These are phyloP conservation scores for Abrus pulchellus DNA, from an alignment of 306 rosid genomes.

Conservation along the genomic window DNA sequence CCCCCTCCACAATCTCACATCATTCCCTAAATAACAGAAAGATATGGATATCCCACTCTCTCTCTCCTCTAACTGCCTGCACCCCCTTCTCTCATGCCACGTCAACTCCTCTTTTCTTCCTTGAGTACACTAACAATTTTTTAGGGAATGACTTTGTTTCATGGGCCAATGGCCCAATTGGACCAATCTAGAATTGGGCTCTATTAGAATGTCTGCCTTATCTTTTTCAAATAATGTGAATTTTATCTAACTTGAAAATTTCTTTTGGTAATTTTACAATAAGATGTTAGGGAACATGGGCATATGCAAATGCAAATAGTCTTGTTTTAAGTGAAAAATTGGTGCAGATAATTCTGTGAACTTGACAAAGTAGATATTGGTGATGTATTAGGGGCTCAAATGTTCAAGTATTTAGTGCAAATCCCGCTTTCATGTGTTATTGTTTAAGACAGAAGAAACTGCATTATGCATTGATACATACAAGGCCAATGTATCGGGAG, in stretches of 20 bases:
- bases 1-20: too few species aligned
- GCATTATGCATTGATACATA: background rate
- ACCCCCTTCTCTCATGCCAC: too few species aligned
- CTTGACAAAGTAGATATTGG: background rate
- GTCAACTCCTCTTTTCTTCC: too few species aligned
- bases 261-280: background rate
- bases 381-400: background rate
- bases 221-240: background rate
- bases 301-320: slow-evolving; percentile 18
- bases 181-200: too few species aligned
- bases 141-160: too few species aligned
- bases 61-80: too few species aligned
- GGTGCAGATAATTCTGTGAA: slow-evolving; percentile 11
- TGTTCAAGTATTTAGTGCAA: slow-evolving; percentile 1
- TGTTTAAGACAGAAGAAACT: slow-evolving; percentile 15
- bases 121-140: too few species aligned
- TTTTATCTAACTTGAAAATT: background rate
- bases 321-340: background rate
- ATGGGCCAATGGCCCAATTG: too few species aligned
- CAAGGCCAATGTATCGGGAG: slow-evolving; percentile 1
- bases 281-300: slow-evolving; percentile 6
- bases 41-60: too few species aligned
- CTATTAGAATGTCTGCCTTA: background rate
- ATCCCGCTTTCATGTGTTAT: slow-evolving; percentile 14
- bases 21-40: too few species aligned